Base-by-base conservation (phyloP, 2,329 filamentous ascomycete species). In the Pseudogymnoascus sp. region DNA sequence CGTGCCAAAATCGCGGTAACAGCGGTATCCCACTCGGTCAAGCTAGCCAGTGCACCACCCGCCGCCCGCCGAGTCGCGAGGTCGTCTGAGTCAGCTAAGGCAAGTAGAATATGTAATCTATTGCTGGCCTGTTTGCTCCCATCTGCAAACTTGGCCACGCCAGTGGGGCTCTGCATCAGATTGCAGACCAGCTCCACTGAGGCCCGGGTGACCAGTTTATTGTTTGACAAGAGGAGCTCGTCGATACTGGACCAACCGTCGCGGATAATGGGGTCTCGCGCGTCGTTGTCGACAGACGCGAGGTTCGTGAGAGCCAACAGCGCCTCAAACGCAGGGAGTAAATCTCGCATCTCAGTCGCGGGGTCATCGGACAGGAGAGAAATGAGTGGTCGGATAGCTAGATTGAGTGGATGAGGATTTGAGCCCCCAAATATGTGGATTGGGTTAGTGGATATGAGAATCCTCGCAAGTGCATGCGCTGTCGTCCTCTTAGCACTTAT, bases 221-320 rank as follows among this genome's bases (percentile, higher is more conserved):
- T 95, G 50, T 84, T 83, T 13, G 86, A 88, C 1, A 97, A 82
- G 1, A 97, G 79, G 17, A 93, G 83, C 68, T 97, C 91, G 74
- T 97, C 95, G 46, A 96, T 82, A 19, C 85, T 84, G 0, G 85
- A 74, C 84, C 91, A 96, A 0, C 88, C 85, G 3, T 83, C 79
- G 9, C 89, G 85, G 37, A 96, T 85, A 60, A 96, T 93, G 15
- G 82, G 79, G 37, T 83, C 80, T 50, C 88, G 83, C 5, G 84
- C 82, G 5, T 86, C 83, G 35, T 77, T 72, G 62, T 93, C 88
- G 11, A 88, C 84, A 0, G 91, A 96, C 0, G 93, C 95, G 7
- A 99, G 83, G 70, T 99, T 99, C 0, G 95, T 97, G 37, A 99
- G 83, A 0, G 95, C 93, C 74, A 97, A 88, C 7, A 99, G 82